Evolutionary conservation across 768 basidiomycete genomes (phyloP), one percentile per base, ranked within the genome.

Genomic region (Collybia sordida): DNA sequence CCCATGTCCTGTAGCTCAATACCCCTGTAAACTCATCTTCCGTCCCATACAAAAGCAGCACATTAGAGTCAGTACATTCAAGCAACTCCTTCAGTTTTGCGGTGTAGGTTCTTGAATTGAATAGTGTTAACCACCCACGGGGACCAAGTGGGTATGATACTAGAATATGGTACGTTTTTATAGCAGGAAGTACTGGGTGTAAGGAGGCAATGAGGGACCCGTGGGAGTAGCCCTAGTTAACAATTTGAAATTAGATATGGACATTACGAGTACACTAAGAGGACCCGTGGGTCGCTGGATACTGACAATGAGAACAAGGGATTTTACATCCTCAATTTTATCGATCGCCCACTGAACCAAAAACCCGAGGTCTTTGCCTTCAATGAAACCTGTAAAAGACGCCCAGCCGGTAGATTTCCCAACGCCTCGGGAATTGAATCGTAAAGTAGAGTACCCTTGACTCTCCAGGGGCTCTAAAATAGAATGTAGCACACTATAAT

Each of bases 391-490:
- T 3, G 85, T 88, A 34, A 92, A 73, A 2, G 90, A 88, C 2
- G 85, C 62, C 76, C 83, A 80, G 6, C 89, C 90, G 1, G 81
- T 78, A 0, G 90, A 93, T 40, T 65, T 71, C 12, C 90, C 90
- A 8, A 89, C 87, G 0, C 88, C 87, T 27, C 91, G 80, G 34
- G 87, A 85, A 59, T 93, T 93, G 65, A 83, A 93, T 44, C 77
- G 74, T 31, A 92, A 60, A 18, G 89, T 79, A 58, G 83, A 71
- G 58, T 82, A 88, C 3, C 74, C 72, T 3, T 64, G 60, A 15
- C 67, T 58, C 2, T 75, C 64, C 22, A 89, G 63, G 40, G 69
- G 63, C 19, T 67, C 57, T 47, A 68, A 56, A 21, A 87, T 61
- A 44, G 71, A 55, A 15, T 63, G 49, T 8, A 82, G 65, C 6